Evolutionary conservation across 352 stramenopile genomes (phyloP), one percentile per base, ranked within the genome.

Genomic region (Phytopythium vexans): DNA sequence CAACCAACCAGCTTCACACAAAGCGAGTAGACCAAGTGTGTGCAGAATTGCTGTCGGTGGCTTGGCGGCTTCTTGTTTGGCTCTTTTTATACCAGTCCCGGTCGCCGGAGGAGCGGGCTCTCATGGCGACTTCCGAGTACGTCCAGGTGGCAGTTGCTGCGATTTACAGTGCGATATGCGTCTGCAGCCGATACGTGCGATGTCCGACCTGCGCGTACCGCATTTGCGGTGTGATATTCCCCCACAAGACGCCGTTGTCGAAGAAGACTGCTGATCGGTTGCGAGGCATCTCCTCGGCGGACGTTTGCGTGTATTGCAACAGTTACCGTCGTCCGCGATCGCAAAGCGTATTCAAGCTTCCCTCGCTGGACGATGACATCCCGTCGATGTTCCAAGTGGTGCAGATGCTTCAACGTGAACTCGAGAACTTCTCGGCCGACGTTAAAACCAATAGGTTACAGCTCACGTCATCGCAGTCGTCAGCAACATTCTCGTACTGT

Each of bases 111-210:
- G 54, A 74, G 58, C 55, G 69, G 50, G 39, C 47, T 14, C 48
- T 52, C 3, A 58, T 86, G 35, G 56, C 58, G 7, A 81, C 58
- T 49, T 56, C 60, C 12, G 78, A 86, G 27, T 89, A 77, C 41
- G 69, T 92, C 10, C 76, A 76, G 4, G 55, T 94, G 8, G 82
- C 77, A 6, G 62, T 79, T 4, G 78, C 79, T 6, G 66, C 77
- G 21, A 69, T 95, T 35, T 89, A 94, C 65, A 94, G 82, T 32
- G 78, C 76, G 14, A 74, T 95, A 21, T 88, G 72, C 41, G 54
- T 87, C 31, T 84, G 78, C 51, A 74, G 62, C 48, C 74, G 78
- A 8, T 89, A 90, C 49, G 58, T 79, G 12, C 86, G 80, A 44
- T 72, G 69, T 35, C 76, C 79, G 8, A 92, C 83, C 48, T 95